These are phyloP conservation scores for Aeschynomene evenia DNA, from an alignment of 306 rosid species.

Conservation along the genomic window DNA sequence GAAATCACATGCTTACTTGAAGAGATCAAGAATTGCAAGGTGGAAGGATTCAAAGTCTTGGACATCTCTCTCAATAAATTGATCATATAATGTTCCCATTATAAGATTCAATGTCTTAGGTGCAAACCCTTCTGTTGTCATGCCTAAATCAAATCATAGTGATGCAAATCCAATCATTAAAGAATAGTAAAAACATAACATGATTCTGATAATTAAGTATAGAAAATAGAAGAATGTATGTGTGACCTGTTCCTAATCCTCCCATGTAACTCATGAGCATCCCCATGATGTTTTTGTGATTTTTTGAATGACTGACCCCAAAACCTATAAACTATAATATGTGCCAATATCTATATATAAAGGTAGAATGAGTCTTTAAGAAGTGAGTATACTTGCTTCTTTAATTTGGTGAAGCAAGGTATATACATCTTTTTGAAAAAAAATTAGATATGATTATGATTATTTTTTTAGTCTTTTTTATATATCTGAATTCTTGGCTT, in stretches of 20 bases:
- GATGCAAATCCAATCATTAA: background rate
- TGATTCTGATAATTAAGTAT: background rate
- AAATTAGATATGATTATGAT: background rate
- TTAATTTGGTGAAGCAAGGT: constrained; percentile 53
- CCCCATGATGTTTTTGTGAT: constrained; percentile 50
- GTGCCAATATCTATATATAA: background rate
- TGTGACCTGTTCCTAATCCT: constrained; percentile 44
- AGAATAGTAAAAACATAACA: background rate
- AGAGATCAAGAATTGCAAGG: constrained; percentile 57
- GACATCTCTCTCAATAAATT: constrained; percentile 33
- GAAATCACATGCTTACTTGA: constrained; percentile 44
- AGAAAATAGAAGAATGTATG: constrained; percentile 3
- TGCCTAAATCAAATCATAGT: background rate
- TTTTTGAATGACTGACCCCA: constrained; percentile 12
- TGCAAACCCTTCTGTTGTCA: constrained; percentile 31
- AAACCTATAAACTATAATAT: constrained; percentile 5
- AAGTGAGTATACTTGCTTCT: constrained; percentile 27
- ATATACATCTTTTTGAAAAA: constrained; percentile 14
- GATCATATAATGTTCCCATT: constrained; percentile 36
- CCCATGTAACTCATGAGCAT: constrained; percentile 46
- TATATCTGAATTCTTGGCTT: constrained; percentile 46
- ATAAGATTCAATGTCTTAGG: constrained; percentile 17
- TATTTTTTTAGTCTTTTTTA: constrained; percentile 10
- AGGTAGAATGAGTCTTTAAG: constrained; percentile 4
- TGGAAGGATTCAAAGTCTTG: constrained; percentile 33